Evolutionary conservation across 352 stramenopile species (phyloP), one percentile per base, ranked within the genome.

Genomic region (Globisporangium parvum): DNA sequence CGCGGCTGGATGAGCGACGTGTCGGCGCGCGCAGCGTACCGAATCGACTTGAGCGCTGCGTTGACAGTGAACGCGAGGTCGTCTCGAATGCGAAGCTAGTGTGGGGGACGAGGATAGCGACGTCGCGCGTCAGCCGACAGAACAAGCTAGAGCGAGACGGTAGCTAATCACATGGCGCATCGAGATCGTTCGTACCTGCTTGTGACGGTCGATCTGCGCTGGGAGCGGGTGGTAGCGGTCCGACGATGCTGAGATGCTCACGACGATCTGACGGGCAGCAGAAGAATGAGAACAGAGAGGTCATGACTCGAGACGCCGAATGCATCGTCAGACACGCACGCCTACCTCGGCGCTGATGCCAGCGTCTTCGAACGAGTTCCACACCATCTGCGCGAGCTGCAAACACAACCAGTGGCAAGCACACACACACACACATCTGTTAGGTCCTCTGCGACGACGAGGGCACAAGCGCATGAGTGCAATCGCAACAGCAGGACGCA

Each of bases 51-150:
- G 33, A 93, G 72, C 11, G 78, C 79, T 8, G 83, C 83, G 51
- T 91, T 91, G 18, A 90, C 79, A 40, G 77, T 90, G 62, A 87
- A 90, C 23, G 71, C 67, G 28, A 93, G 66, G 51, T 93, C 75
- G 17, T 88, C 76, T 12, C 83, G 80, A 51, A 91, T 80, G 15
- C 83, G 78, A 11, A 86, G 65, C 73, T 90, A 59, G 6, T 24
- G 26, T 17, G 15, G 9, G 9, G 56, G 14, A 35, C 17, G 33
- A 14, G 59, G 42, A 9, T 26, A 49, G 33, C 35, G 14, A n/a
- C 14, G 39, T n/a, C 15, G 5, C 15, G 5, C 39, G 39, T 18
- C 12, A 44, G 18, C 31, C 12, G 6, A 37, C 8, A 10, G 1
- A 8, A 45, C 14, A 4, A 18, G 39, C 39, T 45, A 18, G 39